Conservation (phyloP, 2,329 filamentous ascomycete genomes). For the Verticillium longisporum region DNA sequence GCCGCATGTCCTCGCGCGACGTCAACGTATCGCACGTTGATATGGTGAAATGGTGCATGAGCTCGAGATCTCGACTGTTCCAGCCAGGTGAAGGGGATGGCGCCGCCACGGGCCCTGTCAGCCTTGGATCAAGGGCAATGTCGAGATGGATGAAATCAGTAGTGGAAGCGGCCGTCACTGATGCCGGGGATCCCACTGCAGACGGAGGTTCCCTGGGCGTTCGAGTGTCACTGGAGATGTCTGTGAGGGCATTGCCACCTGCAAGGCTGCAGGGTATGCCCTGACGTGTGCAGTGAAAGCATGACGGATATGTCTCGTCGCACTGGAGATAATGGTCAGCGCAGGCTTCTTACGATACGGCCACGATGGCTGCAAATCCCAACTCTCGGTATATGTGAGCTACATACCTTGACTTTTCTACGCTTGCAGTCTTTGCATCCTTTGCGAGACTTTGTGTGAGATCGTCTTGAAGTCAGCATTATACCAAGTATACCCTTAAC, state of each 20-base stretch:
- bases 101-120: background rate
- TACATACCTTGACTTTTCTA: constrained; percentile 24
- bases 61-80: constrained; percentile 12
- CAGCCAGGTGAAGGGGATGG: background rate
- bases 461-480: background rate
- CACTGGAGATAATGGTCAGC: constrained; percentile 5
- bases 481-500: constrained; percentile 11
- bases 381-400: background rate
- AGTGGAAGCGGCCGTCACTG: background rate
- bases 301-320: constrained; percentile 19
- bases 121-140: constrained; percentile 9
- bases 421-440: constrained; percentile 24
- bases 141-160: constrained; percentile 3
- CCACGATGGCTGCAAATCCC: too few species aligned
- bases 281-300: constrained; percentile 22
- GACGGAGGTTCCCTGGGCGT: background rate
- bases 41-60: constrained; percentile 21
- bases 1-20: constrained; percentile 13
- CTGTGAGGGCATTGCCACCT: background rate
- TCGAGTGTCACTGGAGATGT: background rate
- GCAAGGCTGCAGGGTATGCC: constrained; percentile 20
- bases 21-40: constrained; percentile 16
- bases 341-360: background rate
- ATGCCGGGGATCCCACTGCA: background rate
- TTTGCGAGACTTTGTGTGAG: constrained; percentile 24